Evolutionary conservation across 73 alveolate species (phyloP).

Genomic region (Paramecium primaurelia): DNA sequence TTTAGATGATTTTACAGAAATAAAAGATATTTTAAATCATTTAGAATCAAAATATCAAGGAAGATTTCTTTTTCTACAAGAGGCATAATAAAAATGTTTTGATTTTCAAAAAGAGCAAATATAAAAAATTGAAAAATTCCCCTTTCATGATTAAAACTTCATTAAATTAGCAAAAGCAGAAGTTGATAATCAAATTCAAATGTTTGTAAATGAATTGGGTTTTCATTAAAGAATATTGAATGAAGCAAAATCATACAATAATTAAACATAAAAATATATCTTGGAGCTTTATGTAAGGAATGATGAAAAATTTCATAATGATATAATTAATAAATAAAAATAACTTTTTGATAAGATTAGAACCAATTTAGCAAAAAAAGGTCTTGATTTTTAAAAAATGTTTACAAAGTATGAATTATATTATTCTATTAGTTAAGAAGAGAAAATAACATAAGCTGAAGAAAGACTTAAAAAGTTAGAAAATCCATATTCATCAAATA

Average conservation of each 20-base stretch:
- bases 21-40: neutral
- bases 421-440: neutral
- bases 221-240: neutral
- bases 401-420: neutral
- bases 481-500: neutral
- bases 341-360: neutral
- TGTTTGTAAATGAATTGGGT: neutral
- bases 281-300: neutral
- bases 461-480: neutral
- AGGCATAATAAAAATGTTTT: neutral
- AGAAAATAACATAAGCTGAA: neutral
- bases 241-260: neutral
- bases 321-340: neutral
- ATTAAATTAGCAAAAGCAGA: neutral
- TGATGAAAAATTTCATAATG: neutral
- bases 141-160: neutral
- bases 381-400: neutral
- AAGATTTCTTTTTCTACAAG: neutral
- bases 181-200: neutral
- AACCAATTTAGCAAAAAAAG: neutral
- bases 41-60: neutral
- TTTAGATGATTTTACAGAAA: neutral
- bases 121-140: neutral
- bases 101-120: neutral
- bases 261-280: neutral